Evolutionary conservation across 1,139 yeast species (phyloP).

Genomic region (Arxiozyma slooffiae): DNA sequence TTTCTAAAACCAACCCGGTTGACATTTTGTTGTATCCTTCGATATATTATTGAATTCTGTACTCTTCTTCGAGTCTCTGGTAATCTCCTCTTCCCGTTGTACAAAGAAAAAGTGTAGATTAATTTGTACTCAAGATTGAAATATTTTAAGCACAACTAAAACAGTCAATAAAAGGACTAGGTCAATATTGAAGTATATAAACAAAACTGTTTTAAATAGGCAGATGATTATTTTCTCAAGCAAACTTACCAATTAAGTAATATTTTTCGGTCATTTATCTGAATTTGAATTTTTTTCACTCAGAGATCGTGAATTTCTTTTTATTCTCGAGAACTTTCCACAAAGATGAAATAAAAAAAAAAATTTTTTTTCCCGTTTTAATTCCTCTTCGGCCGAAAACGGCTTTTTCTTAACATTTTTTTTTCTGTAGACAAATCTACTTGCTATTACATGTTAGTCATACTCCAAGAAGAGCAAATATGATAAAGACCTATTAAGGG

Average conservation of each 20-base stretch:
- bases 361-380: no score
- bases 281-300: neutral
- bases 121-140: neutral
- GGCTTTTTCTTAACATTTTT: neutral
- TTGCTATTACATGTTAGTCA: no score
- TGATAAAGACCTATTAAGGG: neutral
- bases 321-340: neutral
- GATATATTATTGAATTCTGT: neutral
- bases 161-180: neutral
- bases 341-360: neutral
- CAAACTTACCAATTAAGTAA: neutral
- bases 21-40: constrained; percentile 12
- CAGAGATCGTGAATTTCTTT: neutral
- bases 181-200: no score
- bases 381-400: constrained; percentile 1
- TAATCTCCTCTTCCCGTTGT: neutral
- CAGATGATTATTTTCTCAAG: neutral
- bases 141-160: no score
- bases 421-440: neutral
- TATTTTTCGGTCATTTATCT: neutral
- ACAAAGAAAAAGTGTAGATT: neutral
- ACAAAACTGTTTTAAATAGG: neutral
- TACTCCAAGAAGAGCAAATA: neutral
- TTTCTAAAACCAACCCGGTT: constrained; percentile 31
- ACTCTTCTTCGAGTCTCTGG: neutral